A percentile compares a stretch with the other conserved stretches of the same genome.
phyloP scores from a whole-genome alignment of 805 yeast genomes.

The Starmerella bombi region DNA sequence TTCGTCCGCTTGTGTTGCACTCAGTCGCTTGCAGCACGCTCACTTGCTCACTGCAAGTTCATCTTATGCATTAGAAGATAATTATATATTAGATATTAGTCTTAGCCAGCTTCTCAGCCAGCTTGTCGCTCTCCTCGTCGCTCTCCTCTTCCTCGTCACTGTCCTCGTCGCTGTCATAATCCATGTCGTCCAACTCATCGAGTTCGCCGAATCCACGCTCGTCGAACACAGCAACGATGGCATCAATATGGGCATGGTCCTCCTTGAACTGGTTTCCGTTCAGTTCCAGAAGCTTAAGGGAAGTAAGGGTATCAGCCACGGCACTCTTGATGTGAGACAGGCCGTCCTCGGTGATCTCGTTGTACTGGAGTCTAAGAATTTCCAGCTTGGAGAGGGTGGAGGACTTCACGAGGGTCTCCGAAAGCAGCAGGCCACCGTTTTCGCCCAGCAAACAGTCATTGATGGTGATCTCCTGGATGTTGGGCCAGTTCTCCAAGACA shows the following conservation, averaged over 20 bases:
- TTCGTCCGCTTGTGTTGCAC: too few relatives aligned
- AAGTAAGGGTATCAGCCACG: slow-evolving; percentile 42
- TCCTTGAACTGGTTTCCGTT: slow-evolving; percentile 92
- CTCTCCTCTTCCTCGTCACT: slow-evolving; percentile 51
- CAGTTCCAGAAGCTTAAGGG: slow-evolving; percentile 56
- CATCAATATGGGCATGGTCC: slow-evolving; percentile 58
- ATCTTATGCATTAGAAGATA: too few relatives aligned
- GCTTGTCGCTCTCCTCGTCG: slow-evolving; percentile 40
- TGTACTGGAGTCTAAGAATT: slow-evolving; percentile 65
- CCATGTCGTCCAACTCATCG: slow-evolving; percentile 90
- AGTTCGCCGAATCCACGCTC: slow-evolving; percentile 67
- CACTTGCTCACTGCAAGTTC: too few relatives aligned
- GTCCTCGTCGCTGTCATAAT: slow-evolving; percentile 53
- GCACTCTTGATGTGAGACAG: slow-evolving; percentile 47
- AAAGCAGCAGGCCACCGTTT: slow-evolving; percentile 53
- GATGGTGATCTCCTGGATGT: slow-evolving; percentile 63
- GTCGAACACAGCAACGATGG: slow-evolving; percentile 49
- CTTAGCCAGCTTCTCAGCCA: slow-evolving; percentile 47
- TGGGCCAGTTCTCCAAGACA: slow-evolving; percentile 48
- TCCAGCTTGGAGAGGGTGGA: slow-evolving; percentile 33
- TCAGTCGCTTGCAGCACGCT: too few relatives aligned
- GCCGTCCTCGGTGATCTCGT: slow-evolving; percentile 63
- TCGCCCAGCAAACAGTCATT: slow-evolving; percentile 80
- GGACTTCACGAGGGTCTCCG: slow-evolving; percentile 25
- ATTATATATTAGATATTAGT: slow-evolving; percentile 10